Evolutionary conservation across 495 filamentous ascomycete species (phyloP).

Genomic region (Wilcoxina mikolae): DNA sequence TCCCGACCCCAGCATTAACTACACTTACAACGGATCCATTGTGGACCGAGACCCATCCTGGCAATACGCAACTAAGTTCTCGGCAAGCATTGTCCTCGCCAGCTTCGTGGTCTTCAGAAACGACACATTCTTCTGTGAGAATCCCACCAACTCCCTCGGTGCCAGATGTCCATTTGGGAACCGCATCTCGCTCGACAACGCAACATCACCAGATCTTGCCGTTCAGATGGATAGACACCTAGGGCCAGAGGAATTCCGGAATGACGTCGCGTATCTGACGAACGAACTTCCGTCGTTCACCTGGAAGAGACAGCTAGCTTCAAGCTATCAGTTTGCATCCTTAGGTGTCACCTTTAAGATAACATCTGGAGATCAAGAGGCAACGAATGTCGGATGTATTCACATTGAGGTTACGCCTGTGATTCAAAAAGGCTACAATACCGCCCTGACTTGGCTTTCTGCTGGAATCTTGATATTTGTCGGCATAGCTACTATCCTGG

Average conservation of each 20-base stretch:
- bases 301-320: constrained; percentile 60
- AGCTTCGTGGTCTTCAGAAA: constrained; percentile 10
- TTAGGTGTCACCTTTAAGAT: constrained; percentile 55
- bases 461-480: constrained; percentile 63
- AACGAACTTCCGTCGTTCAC: constrained; percentile 49
- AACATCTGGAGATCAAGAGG: constrained; percentile 49
- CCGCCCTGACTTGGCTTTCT: constrained; percentile 62
- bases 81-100: constrained; percentile 13
- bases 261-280: constrained; percentile 18
- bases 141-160: constrained; percentile 13
- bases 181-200: background rate
- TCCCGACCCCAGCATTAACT: constrained; percentile 10
- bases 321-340: constrained; percentile 71
- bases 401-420: constrained; percentile 68
- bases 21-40: constrained; percentile 11
- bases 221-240: background rate
- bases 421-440: constrained; percentile 47
- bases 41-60: constrained; percentile 6
- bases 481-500: constrained; percentile 63
- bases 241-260: constrained; percentile 17
- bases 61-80: constrained; percentile 15
- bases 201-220: background rate
- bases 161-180: constrained; percentile 4
- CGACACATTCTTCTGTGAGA: constrained; percentile 11
- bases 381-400: constrained; percentile 59